Base-by-base conservation (phyloP, 1,139 yeast genomes). In the Candida pseudocylindracea region DNA sequence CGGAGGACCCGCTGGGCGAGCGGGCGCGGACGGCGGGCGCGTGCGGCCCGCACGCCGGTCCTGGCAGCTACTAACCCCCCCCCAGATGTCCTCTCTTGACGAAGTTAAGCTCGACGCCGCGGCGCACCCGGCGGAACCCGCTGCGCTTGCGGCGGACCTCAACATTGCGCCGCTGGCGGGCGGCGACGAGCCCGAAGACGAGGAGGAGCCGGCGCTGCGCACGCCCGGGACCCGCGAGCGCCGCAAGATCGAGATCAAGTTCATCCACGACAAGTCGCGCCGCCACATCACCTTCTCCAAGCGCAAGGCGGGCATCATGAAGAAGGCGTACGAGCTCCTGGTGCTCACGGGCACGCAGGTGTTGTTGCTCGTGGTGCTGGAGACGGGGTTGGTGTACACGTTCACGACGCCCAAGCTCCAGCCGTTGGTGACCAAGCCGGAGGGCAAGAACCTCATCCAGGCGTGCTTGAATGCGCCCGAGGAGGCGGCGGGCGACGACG, bases 241-340 rank as follows among this genome's bases (percentile, higher is more conserved):
- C 56, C 75, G 96, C 57, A 88, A 88, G 57, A 88, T 88, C 49
- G 96, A 88, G 54, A 88, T 88, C 54, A 81, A 83, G 60, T 88
- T 88, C 49, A 88, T 88, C 47, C 93, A 85, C 55, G 95, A 88
- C 55, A 88, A 88, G 57, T 80, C 94, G 27, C 73, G 96, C 53
- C 81, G 98, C 49, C 98, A 88, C 55, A 88, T 88, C 44, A 88
- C 98, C 25, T 88, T 88, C 47, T 80, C 94, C 34, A 88, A 88
- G 60, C 78, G 98, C 55, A 85, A 88, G 56, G 96, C 95, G 30
- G 98, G 98, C 41, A 88, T 88, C 46, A 88, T 88, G 98, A 88
- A 88, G 58, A 88, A 76, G 60, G 98, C 98, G 12, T 88, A 88
- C 55, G 98, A 88, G 53, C 65, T 88, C 42, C 75, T 92, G 24